Evolutionary conservation across 140 eudicot species (phyloP).

Genomic region (Senecio squalidus): DNA sequence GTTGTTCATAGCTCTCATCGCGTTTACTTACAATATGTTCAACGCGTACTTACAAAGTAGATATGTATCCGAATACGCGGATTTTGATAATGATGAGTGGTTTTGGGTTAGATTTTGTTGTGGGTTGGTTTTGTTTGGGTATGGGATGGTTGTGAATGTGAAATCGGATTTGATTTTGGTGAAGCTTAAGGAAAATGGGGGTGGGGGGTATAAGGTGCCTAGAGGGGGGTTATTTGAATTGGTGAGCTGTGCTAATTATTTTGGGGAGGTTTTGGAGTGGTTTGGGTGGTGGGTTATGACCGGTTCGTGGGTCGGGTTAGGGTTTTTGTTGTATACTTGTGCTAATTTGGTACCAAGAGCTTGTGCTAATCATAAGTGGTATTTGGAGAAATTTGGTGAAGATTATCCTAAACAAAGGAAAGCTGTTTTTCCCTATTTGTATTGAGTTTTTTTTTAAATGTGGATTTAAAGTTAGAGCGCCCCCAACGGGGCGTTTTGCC

Average conservation of each 20-base stretch:
- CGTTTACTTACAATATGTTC: conserved; percentile 54
- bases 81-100: conserved; percentile 31
- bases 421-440: conserved; percentile 71
- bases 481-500: too few relatives aligned
- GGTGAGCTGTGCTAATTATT: conserved; percentile 80
- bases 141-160: conserved; percentile 68
- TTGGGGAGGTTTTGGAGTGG: conserved; percentile 92
- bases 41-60: conserved; percentile 69
- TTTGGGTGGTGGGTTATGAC: conserved; percentile 78
- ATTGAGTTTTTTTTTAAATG: conserved; percentile 33
- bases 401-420: conserved; percentile 77
- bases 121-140: conserved; percentile 46
- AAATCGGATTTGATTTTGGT: conserved; percentile 51
- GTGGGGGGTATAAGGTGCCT: conserved; percentile 74
- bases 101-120: conserved; percentile 66
- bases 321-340: conserved; percentile 69
- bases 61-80: conserved; percentile 68
- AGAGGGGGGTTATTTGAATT: conserved; percentile 69
- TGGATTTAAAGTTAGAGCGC: too few relatives aligned
- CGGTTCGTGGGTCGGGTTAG: conserved; percentile 83
- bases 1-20: conserved; percentile 42
- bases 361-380: conserved; percentile 70
- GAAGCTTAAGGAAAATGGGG: conserved; percentile 46
- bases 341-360: conserved; percentile 85
- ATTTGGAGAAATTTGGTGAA: conserved; percentile 73